These are phyloP conservation scores for Linnemannia elongata DNA, from an alignment of 192 early-diverging fungal species.

Conservation along the genomic window DNA sequence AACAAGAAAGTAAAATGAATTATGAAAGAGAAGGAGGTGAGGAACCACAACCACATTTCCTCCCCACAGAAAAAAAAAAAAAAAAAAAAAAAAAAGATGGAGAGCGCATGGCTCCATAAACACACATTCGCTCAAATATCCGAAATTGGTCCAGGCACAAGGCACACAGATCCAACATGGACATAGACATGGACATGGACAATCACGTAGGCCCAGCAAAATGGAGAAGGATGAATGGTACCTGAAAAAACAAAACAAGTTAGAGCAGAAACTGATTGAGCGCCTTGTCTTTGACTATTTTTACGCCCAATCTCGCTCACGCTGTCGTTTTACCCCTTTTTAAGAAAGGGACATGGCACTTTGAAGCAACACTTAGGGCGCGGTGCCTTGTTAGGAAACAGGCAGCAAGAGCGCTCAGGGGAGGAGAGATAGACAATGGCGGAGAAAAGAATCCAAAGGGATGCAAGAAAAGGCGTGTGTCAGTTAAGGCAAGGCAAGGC, in stretches of 20 bases:
- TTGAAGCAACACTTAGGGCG: background rate
- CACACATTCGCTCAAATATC: background rate
- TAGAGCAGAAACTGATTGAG: background rate
- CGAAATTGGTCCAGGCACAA: too few relatives aligned
- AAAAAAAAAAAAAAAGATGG: constrained; percentile 10
- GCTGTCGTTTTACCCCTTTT: background rate
- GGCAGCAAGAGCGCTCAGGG: background rate
- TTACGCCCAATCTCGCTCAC: background rate
- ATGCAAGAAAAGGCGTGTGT: background rate
- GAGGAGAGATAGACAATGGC: background rate
- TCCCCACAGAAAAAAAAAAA: background rate
- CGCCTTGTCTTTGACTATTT: background rate
- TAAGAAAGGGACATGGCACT: background rate
- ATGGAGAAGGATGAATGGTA: background rate
- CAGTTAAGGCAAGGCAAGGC: background rate
- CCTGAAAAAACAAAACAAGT: background rate
- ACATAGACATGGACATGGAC: constrained; percentile 1
- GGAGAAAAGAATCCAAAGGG: background rate
- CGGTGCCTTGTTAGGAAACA: background rate
- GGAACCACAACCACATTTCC: too few relatives aligned
- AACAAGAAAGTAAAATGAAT: background rate
- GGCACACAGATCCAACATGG: too few relatives aligned
- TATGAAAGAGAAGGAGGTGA: background rate
- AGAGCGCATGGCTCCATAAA: background rate
- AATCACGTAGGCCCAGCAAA: background rate